Evolutionary conservation across 2,329 filamentous ascomycete genomes (phyloP), one percentile per base, ranked within the genome.

Genomic region (Talaromyces islandicus): DNA sequence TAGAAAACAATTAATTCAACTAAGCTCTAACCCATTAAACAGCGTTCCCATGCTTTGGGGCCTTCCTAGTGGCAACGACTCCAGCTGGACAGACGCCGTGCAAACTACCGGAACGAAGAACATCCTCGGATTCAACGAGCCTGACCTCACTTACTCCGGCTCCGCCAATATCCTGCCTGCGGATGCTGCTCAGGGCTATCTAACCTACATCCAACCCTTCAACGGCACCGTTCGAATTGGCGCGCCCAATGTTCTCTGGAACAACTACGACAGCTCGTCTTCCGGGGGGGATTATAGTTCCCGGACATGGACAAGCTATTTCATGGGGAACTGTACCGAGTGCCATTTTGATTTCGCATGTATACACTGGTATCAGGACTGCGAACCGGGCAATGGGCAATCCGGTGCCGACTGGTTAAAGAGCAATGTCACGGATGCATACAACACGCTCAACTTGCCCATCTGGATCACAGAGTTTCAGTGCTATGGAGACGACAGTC

Each of bases 331-430:
- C 2, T 75, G 72, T 53, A 57, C 54, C 0, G 69, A 60, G 2
- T 75, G 72, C 63, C 63, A 58, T n/a, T 65, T 74, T 14, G 73
- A 75, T 62, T 74, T 71, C 55, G 63, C 73, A 38, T 65, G 61
- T 14, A 66, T 74, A 24, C 72, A 75, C 54, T 74, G 70, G 70
- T 75, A 74, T 56, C 68, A 70, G 46, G 66, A 62, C 46, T 9
- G 60, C 58, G 1, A 38, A 7, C 30, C 61, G 2, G 46, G 56
- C 4, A 54, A 60, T 43, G 62, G 63, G 1, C 41, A 60, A 17
- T 69, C 70, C 38, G 59, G 67, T 19, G 62, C 60, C 1, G 67
- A 70, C 57, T 73, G 59, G 61, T 75, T 64, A 69, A 74, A n/a
- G 61, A 57, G 64, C 3, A 66, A 74, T 50, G 64, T 69, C 14